Conservation (phyloP, 768 basidiomycete species). For the Auricularia heimuer region DNA sequence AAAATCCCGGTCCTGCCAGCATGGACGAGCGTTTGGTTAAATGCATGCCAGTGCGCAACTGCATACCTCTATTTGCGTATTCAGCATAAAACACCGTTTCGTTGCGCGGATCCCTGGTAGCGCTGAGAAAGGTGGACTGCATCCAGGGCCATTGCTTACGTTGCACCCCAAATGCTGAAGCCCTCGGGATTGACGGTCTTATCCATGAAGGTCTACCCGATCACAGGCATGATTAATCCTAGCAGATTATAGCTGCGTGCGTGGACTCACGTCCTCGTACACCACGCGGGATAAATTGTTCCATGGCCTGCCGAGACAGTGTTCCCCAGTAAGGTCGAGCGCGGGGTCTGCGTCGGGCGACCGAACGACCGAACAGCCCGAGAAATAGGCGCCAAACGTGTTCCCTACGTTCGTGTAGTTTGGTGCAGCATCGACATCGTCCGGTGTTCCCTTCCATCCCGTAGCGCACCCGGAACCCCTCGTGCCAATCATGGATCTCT, state of each 20-base stretch:
- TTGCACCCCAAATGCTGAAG: background rate
- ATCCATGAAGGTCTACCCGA: background rate
- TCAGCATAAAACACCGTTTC: too few relatives aligned
- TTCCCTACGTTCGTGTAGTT: background rate
- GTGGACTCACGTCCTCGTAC: background rate
- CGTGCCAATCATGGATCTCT: background rate
- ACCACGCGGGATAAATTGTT: background rate
- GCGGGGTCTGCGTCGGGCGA: background rate
- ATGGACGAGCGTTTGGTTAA: too few relatives aligned
- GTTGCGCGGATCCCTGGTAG: background rate
- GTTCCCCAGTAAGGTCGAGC: background rate
- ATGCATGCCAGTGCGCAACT: too few relatives aligned
- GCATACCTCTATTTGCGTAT: too few relatives aligned
- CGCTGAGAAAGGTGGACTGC: background rate
- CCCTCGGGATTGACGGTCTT: background rate
- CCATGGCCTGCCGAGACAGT: background rate
- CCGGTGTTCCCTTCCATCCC: background rate
- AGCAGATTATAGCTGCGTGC: background rate
- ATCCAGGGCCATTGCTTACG: background rate
- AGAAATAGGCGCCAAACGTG: background rate
- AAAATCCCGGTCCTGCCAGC: too few relatives aligned
- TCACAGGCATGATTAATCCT: background rate
- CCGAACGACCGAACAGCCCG: background rate
- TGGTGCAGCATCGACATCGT: background rate
- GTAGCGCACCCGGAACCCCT: background rate